Conservation (phyloP, 257 asterid genomes). For the Eustoma russellianum region DNA sequence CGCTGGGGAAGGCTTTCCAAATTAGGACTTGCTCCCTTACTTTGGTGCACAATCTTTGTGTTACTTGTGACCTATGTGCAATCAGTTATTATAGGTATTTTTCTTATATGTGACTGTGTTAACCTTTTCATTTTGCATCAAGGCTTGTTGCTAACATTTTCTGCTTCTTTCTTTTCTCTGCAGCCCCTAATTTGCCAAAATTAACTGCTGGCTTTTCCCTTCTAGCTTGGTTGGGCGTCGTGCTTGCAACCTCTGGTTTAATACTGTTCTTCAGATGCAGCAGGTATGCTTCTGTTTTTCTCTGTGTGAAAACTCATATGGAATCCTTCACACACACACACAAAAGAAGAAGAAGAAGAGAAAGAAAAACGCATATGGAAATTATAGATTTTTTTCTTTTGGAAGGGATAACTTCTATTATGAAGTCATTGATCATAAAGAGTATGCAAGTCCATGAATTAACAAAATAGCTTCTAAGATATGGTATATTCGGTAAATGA, state of each 20-base stretch:
- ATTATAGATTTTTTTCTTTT: too few relatives aligned
- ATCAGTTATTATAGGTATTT: conserved; percentile 69
- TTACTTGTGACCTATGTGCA: conserved; percentile 56
- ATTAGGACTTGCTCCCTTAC: conserved; percentile 92
- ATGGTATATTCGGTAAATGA: too few relatives aligned
- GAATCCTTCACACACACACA: background rate
- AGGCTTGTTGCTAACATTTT: background rate
- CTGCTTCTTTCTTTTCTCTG: conserved; percentile 16
- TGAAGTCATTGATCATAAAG: too few relatives aligned
- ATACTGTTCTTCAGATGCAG: conserved; percentile 80
- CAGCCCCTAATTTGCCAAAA: conserved; percentile 82
- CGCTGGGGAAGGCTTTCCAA: conserved; percentile 64
- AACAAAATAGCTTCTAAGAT: too few relatives aligned
- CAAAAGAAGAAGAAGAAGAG: too few relatives aligned
- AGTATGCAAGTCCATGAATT: too few relatives aligned
- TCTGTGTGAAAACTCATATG: background rate
- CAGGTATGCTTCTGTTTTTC: conserved; percentile 39
- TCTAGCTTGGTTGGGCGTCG: conserved; percentile 90
- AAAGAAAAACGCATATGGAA: too few relatives aligned
- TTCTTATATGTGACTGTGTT: conserved; percentile 5
- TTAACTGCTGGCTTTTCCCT: conserved; percentile 81
- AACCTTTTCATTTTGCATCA: conserved; percentile 3
- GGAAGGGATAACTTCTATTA: too few relatives aligned
- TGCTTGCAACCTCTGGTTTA: conserved; percentile 66
- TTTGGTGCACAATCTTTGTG: conserved; percentile 70